Evolutionary conservation across 2,329 filamentous ascomycete genomes (phyloP), one percentile per base, ranked within the genome.

Genomic region (Colletotrichum plurivorum): DNA sequence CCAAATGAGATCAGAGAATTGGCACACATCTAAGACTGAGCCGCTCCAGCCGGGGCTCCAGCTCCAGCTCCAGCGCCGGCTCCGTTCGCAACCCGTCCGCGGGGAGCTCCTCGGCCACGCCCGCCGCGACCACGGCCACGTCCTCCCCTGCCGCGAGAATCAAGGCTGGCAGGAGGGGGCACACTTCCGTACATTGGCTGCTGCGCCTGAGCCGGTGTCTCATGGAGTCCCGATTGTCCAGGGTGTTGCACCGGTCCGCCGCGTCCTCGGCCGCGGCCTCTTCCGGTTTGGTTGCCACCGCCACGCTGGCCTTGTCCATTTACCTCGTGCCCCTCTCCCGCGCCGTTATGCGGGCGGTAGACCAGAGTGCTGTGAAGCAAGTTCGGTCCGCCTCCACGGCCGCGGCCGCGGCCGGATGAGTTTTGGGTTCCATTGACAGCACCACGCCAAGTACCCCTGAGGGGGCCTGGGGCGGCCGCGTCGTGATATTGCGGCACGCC

Each of bases 401-500:
- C 81, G 57, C 83, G 79, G 31, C 73, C 67, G 10, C 76, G 74
- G 39, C 63, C 73, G 15, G 60, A 49, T 58, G 77, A 77, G 18
- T 83, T 83, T 46, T 82, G 78, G 46, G 80, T 78, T 25, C 81
- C 78, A 65, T 86, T 84, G 25, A 89, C 72, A 22, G 86, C 88
- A 70, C 87, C 87, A 52, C 88, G 87, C 84, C 87, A 92, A 25
- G 83, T 83, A 1, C 87, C 88, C 31, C 84, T 83, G 31, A 91
- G 81, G 15, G 88, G 84, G 6, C 41, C 67, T 15, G 89, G 89
- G 1, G 86, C 80, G 1, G 85, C 73, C 16, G 89, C 86, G 71
- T 91, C 88, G 69, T 82, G 84, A 73, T 87, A 88, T 78, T 95
- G 92, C 67, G 86, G 84, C 36, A 89, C 88, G 68, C 88, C 87